phyloP scores from a whole-genome alignment of 2,329 filamentous ascomycete genomes.

The Fusarium burgessii region DNA sequence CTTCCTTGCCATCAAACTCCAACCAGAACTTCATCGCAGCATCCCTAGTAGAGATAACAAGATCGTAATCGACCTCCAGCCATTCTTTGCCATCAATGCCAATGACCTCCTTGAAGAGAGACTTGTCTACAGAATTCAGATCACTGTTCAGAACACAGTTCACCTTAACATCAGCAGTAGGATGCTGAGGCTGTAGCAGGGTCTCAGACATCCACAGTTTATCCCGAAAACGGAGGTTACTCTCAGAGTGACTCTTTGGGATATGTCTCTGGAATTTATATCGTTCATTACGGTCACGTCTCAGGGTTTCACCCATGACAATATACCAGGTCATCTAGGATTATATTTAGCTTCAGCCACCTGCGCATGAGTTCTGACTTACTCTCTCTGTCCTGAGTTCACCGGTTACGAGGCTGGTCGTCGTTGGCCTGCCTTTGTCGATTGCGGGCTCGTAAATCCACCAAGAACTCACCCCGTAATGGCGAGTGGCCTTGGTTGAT shows the following conservation, averaged over 20 bases:
- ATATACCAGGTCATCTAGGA: slow-evolving; percentile 36
- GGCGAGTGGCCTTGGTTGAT: slow-evolving; percentile 3
- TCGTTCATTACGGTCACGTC: slow-evolving; percentile 17
- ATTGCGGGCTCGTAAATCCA: background rate
- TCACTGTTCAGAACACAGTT: background rate
- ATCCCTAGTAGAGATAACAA: background rate
- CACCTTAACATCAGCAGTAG: background rate
- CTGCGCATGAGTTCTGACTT: background rate
- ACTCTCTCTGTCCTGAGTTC: background rate
- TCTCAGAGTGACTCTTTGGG: background rate
- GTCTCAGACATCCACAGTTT: background rate
- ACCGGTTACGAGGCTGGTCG: background rate
- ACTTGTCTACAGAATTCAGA: background rate
- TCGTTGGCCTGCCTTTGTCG: slow-evolving; percentile 10
- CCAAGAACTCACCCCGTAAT: slow-evolving; percentile 11
- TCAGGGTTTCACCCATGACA: slow-evolving; percentile 28
- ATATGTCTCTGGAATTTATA: background rate
- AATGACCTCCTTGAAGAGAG: background rate
- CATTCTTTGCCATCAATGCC: background rate
- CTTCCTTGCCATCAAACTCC: background rate
- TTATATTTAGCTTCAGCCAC: background rate
- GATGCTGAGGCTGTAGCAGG: background rate
- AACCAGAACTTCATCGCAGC: slow-evolving; percentile 1
- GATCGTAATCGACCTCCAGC: background rate
- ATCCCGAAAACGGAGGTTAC: background rate